Evolutionary conservation across 371 early-diverging fungal genomes (phyloP).

Genomic region (Dichotomocladium elegans): DNA sequence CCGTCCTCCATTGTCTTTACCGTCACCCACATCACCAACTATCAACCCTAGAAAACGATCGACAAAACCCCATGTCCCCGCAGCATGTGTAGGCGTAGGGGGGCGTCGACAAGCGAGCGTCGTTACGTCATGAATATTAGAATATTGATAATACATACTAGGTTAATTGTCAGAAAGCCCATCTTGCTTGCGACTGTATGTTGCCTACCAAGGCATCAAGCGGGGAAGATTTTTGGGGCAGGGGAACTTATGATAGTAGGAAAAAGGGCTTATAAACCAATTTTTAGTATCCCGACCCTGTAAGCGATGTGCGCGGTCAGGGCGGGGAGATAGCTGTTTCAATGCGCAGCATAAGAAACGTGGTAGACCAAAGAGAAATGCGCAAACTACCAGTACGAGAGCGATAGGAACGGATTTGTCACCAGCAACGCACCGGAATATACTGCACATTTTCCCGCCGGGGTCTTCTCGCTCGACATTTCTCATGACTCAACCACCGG

Average conservation of each 20-base stretch:
- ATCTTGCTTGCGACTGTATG: slow-evolving; percentile 49
- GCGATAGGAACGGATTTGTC: background rate
- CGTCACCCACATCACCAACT: background rate
- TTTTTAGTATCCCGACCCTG: slow-evolving; percentile 66
- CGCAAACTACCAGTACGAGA: slow-evolving; percentile 2
- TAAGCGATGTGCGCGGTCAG: slow-evolving; percentile 64
- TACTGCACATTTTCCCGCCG: background rate
- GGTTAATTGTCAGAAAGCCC: slow-evolving; percentile 44
- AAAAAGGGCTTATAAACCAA: too few species aligned
- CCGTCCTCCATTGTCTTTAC: background rate
- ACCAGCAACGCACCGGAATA: background rate
- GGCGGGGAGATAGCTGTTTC: slow-evolving; percentile 66
- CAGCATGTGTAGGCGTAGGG: slow-evolving; percentile 15
- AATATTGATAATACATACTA: slow-evolving; percentile 8
- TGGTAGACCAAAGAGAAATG: slow-evolving; percentile 73
- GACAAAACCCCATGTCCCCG: slow-evolving; percentile 14
- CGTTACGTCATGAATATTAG: too few species aligned
- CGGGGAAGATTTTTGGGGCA: too few species aligned
- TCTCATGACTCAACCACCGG: slow-evolving; percentile 2
- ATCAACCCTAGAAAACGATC: slow-evolving; percentile 2
- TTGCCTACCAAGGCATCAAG: too few species aligned
- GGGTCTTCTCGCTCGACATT: background rate
- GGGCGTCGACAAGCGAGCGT: background rate
- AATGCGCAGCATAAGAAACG: slow-evolving; percentile 81
- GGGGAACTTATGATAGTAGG: too few species aligned